Percentiles rank a stretch among this genome's conserved stretches.
Evolutionary conservation across 371 early-diverging fungal genomes (phyloP).

Genomic region (Amoeboaphelidium protococcarum): DNA sequence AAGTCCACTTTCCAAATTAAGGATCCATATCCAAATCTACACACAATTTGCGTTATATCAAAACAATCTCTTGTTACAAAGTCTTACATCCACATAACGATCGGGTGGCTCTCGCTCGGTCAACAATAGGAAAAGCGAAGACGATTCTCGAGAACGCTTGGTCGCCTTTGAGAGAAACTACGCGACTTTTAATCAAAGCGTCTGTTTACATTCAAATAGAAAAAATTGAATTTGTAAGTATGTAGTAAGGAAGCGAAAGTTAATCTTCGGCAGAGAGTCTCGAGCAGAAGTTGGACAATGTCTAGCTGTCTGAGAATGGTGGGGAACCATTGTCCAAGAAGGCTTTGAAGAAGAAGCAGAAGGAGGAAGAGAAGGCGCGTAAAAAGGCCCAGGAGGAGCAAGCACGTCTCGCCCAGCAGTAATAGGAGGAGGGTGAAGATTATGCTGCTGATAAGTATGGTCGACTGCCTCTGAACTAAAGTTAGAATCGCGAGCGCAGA

Average conservation of each 20-base stretch:
- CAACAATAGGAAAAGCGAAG: too few species aligned
- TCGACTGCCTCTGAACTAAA: slow-evolving; percentile 59
- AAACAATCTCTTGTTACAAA: too few species aligned
- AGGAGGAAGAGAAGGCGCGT: slow-evolving; percentile 61
- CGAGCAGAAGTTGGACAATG: neutral
- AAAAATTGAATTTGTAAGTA: too few species aligned
- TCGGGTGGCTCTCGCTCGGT: too few species aligned
- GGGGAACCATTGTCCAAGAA: slow-evolving; percentile 39
- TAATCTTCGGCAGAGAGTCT: neutral
- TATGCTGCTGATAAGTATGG: slow-evolving; percentile 62
- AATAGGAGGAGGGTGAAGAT: slow-evolving; percentile 16
- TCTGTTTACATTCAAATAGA: too few species aligned
- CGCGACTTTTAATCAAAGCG: too few species aligned
- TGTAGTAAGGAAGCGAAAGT: too few species aligned
- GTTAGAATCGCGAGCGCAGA: slow-evolving; percentile 25
- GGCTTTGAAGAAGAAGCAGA: slow-evolving; percentile 73
- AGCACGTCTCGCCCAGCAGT: neutral
- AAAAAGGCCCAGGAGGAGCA: slow-evolving; percentile 34
- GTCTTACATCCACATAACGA: too few species aligned
- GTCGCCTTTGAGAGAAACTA: too few species aligned
- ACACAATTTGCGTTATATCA: slow-evolving; percentile 12
- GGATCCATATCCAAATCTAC: slow-evolving; percentile 76
- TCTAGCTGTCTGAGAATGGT: neutral
- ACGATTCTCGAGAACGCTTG: too few species aligned
- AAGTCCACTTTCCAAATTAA: slow-evolving; percentile 52